A percentile compares a stretch with the other conserved stretches of the same genome.
phyloP scores from a whole-genome alignment of 164 flowering plant species.

The Stephania yunnanensis region DNA sequence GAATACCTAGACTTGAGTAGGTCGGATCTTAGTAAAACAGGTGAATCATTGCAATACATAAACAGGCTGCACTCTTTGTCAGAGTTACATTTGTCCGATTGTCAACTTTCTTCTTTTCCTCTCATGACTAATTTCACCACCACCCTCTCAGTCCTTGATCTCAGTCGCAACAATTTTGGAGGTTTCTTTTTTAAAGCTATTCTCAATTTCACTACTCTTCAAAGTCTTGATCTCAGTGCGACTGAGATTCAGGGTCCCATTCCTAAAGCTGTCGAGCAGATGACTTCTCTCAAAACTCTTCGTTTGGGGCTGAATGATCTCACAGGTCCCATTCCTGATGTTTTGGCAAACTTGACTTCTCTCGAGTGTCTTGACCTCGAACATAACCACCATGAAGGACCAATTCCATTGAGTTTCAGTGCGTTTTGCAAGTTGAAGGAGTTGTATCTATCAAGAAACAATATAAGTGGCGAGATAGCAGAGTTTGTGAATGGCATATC shows the following conservation, averaged over 20 bases:
- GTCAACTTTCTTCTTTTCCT: slow-evolving; percentile 7
- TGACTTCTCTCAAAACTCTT: background rate
- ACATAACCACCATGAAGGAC: background rate
- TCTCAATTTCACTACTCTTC: background rate
- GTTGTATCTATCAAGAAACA: background rate
- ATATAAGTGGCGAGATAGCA: background rate
- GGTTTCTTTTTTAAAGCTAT: background rate
- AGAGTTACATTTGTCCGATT: slow-evolving; percentile 1
- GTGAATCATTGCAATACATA: background rate
- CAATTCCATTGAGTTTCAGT: background rate
- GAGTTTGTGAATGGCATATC: background rate
- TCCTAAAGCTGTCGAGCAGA: background rate
- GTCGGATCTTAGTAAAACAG: background rate
- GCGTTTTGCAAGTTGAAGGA: slow-evolving; percentile 1
- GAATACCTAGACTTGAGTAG: slow-evolving; percentile 9
- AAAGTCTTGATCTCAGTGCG: background rate
- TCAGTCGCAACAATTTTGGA: background rate
- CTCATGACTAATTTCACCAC: background rate
- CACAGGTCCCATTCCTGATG: background rate
- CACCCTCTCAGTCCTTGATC: background rate
- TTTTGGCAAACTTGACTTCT: slow-evolving; percentile 4
- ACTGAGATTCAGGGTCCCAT: background rate
- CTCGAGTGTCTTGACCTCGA: background rate
- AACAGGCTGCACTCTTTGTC: slow-evolving; percentile 12
- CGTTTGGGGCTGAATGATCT: background rate